Conservation (phyloP, 495 filamentous ascomycete genomes). For the Astrothelium subdiscretum region DNA sequence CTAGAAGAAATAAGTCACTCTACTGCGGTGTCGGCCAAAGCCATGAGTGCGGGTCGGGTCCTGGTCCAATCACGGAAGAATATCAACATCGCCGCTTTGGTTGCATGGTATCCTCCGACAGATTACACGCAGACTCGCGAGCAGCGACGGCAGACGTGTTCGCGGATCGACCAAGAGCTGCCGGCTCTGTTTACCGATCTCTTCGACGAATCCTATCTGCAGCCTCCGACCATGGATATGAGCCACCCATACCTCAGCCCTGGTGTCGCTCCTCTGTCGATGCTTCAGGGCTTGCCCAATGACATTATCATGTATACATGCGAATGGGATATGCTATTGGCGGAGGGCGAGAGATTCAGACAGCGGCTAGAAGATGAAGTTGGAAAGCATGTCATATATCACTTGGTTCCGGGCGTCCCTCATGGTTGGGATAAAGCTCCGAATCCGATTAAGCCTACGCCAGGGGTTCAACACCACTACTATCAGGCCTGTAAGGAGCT, state of each 20-base stretch:
- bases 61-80: conserved; percentile 8
- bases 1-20: background rate
- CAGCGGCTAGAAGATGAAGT: conserved; percentile 42
- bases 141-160: conserved; percentile 53
- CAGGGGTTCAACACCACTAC: conserved; percentile 32
- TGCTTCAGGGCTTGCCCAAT: conserved; percentile 43
- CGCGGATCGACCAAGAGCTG: conserved; percentile 58
- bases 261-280: conserved; percentile 43
- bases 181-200: conserved; percentile 64
- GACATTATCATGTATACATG: conserved; percentile 67
- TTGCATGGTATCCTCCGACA: conserved; percentile 74
- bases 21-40: background rate
- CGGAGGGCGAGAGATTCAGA: conserved; percentile 61
- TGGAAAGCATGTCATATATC: conserved; percentile 61
- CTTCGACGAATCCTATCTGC: conserved; percentile 78
- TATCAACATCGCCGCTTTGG: conserved; percentile 41
- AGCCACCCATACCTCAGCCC: conserved; percentile 52
- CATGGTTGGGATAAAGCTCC: conserved; percentile 87
- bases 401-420: conserved; percentile 56
- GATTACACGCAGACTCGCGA: conserved; percentile 71
- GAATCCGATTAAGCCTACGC: conserved; percentile 54
- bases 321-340: conserved; percentile 84
- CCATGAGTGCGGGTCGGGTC: conserved; percentile 1
- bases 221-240: conserved; percentile 40
- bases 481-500: conserved; percentile 33